These are phyloP conservation scores for Datura wrightii DNA, from an alignment of 257 asterid genomes.

Conservation along the genomic window DNA sequence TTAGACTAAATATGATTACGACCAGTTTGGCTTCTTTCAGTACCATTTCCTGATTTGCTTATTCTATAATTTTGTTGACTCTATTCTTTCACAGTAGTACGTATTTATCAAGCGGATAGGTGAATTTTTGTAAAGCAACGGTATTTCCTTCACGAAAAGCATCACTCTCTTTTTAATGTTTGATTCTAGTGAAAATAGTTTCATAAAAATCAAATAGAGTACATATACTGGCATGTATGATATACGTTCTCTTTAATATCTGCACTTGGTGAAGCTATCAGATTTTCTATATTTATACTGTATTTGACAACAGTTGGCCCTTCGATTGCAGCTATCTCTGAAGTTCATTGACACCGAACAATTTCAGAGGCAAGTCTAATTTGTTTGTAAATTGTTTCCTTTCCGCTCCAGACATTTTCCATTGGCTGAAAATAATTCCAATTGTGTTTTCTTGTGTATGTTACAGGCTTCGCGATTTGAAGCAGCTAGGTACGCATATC, in stretches of 20 bases:
- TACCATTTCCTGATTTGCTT: neutral
- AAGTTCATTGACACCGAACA: slow-evolving; percentile 88
- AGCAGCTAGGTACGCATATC: slow-evolving; percentile 76
- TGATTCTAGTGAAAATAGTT: neutral
- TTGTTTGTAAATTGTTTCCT: slow-evolving; percentile 1
- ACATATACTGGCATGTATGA: neutral
- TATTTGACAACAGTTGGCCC: slow-evolving; percentile 2
- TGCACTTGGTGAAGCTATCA: neutral
- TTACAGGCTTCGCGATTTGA: slow-evolving; percentile 92
- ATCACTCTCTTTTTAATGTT: neutral
- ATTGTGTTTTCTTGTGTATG: slow-evolving; percentile 32
- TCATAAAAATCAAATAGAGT: neutral
- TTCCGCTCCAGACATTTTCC: neutral
- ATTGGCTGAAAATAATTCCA: slow-evolving; percentile 22
- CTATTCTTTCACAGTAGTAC: neutral
- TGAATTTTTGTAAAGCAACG: neutral
- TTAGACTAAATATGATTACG: neutral
- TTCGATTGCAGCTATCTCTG: slow-evolving; percentile 69
- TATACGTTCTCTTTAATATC: neutral
- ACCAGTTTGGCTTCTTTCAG: neutral
- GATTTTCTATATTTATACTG: neutral
- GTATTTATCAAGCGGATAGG: neutral
- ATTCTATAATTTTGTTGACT: neutral
- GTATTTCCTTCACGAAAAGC: neutral
- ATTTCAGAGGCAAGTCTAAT: slow-evolving; percentile 75